Conservation (phyloP, 2,329 filamentous ascomycete genomes). For the Cryphonectria radicalis region DNA sequence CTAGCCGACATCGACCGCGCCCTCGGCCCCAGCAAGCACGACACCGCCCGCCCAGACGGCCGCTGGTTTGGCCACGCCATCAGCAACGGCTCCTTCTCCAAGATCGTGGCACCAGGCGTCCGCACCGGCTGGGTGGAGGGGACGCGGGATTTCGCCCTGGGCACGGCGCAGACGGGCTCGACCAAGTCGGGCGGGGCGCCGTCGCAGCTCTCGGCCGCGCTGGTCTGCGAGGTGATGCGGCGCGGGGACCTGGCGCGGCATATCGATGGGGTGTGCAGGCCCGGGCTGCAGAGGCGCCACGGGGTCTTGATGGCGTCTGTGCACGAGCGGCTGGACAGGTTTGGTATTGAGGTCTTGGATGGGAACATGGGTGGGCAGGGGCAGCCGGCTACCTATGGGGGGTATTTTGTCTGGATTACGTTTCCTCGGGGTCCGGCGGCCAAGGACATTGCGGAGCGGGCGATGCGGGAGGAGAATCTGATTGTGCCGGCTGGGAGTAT, state of each 20-base stretch:
- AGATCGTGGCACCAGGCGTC: constrained; percentile 80
- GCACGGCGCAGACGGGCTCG: constrained; percentile 56
- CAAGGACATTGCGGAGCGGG: constrained; percentile 58
- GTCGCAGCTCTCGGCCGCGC: constrained; percentile 53
- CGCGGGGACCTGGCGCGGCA: constrained; percentile 50
- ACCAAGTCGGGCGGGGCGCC: constrained; percentile 63
- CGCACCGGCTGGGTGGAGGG: constrained; percentile 89
- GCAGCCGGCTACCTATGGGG: constrained; percentile 66
- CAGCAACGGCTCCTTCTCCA: constrained; percentile 90
- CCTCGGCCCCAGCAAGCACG: constrained; percentile 55
- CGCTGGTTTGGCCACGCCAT: constrained; percentile 74
- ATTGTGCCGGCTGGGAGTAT: constrained; percentile 69
- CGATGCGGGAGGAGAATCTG: constrained; percentile 66
- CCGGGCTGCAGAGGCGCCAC: constrained; percentile 52
- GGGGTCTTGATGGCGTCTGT: constrained; percentile 62
- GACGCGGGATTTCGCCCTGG: constrained; percentile 57
- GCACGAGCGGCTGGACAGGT: constrained; percentile 60
- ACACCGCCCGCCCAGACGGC: constrained; percentile 43
- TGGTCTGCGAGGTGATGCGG: constrained; percentile 54
- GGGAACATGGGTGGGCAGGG: constrained; percentile 44
- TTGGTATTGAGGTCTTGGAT: constrained; percentile 57
- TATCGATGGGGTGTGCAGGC: constrained; percentile 47
- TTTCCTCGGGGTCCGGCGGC: constrained; percentile 61
- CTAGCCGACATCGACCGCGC: constrained; percentile 78
- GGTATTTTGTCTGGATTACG: constrained; percentile 84